A percentile compares a stretch with the other conserved stretches of the same genome.
phyloP scores from a whole-genome alignment of 208 protist species.

The Vickermania ingenoplastis region DNA sequence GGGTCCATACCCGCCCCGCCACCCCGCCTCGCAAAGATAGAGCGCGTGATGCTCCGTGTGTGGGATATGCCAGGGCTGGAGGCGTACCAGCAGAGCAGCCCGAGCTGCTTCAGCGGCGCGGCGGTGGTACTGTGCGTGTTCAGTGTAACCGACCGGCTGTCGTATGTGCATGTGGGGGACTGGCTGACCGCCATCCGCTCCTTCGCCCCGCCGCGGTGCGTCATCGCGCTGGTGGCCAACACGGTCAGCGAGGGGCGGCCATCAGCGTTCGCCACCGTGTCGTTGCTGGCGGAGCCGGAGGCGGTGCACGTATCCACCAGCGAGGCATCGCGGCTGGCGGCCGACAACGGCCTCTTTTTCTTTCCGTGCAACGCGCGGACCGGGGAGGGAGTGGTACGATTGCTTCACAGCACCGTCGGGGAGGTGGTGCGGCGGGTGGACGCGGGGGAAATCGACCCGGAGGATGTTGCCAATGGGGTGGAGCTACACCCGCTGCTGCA shows the following conservation, averaged over 20 bases:
- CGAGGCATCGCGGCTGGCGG: constrained; percentile 92
- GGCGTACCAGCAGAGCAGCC: constrained; percentile 88
- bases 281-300: constrained; percentile 89
- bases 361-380: constrained; percentile 91
- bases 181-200: constrained; percentile 94
- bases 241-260: constrained; percentile 43
- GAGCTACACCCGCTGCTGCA: constrained; percentile 36
- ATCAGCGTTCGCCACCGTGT: neutral
- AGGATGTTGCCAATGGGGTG: constrained; percentile 68
- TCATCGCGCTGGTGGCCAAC: constrained; percentile 93
- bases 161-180: constrained; percentile 80
- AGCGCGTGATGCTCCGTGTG: constrained; percentile 96
- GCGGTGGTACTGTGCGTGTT: constrained; percentile 94
- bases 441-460: constrained; percentile 81
- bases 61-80: constrained; percentile 95
- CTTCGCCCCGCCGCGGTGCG: constrained; percentile 73
- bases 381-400: constrained; percentile 91
- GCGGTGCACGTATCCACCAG: constrained; percentile 96
- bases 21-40: too few relatives aligned
- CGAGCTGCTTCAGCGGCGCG: constrained; percentile 95
- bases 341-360: constrained; percentile 93
- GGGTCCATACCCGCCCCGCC: too few relatives aligned
- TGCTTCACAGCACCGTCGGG: constrained; percentile 88
- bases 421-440: constrained; percentile 93
- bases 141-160: constrained; percentile 87